Evolutionary conservation across 1,139 yeast species (phyloP), one percentile per base, ranked within the genome.

Genomic region (Magnusiomyces paraingens): DNA sequence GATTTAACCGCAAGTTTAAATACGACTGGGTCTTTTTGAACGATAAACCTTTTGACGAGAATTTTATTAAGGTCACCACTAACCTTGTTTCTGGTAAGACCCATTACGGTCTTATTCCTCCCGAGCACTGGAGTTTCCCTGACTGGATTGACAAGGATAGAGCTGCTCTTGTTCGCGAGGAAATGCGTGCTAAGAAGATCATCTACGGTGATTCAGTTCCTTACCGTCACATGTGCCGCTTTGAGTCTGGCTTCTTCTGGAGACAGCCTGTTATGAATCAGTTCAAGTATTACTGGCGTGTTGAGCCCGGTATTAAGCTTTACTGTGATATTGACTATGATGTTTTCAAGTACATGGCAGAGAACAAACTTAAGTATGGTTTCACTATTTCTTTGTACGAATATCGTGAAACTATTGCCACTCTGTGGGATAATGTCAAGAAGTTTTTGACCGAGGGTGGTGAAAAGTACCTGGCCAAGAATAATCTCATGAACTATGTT

Each of bases 261-360:
- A 79, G 87, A 70, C 94, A 87, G 64, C 82, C 81, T 49, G 68
- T 86, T 50, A 72, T 88, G 77, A 76, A 75, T 57, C 84, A 84
- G 45, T 89, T 84, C 69, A 88, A 84, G 61, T 89, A 83, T 73
- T 90, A 88, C 74, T 90, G 97, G 96, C 83, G 97, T 71, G 96
- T 90, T 55, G 97, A 90, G 71, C 96, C 96, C 36, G 91, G 84
- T 65, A 81, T 87, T 66, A 76, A 79, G 64, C 76, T 88, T 55
- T 84, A 73, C 68, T 89, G 96, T 74, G 93, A 88, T 67, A 75
- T 89, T 61, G 83, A 84, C 64, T 85, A 87, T 66, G 96, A 89
- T 70, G 77, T 87, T 44, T 89, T 89, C 77, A 82, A 82, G 70
- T 85, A 79, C 70, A 84, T 89, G 94, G 79, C 80, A 58, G 87